Conservation (phyloP, 345 rosid genomes). For the Gossypium rotundifolium region DNA sequence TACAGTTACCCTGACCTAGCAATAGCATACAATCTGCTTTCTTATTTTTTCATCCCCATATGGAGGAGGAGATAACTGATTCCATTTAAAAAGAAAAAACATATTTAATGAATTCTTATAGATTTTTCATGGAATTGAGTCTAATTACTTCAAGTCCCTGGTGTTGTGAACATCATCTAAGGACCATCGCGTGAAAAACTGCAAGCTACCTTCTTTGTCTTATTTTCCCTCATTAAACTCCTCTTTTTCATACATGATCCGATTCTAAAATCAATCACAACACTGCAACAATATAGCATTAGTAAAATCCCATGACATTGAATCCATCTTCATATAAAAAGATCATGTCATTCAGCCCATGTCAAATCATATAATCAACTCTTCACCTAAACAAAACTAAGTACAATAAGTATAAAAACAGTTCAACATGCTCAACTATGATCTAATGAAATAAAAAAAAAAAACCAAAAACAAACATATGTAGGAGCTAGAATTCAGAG, state of each 20-base stretch:
- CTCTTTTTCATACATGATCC: neutral
- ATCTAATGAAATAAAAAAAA: neutral
- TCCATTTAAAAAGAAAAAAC: neutral
- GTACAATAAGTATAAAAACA: neutral
- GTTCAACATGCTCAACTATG: neutral
- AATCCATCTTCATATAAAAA: neutral
- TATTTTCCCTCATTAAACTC: neutral
- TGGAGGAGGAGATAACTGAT: neutral
- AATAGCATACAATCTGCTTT: neutral
- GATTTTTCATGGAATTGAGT: neutral
- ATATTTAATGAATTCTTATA: neutral
- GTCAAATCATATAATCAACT: neutral
- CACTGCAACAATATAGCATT: neutral
- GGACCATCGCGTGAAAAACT: neutral
- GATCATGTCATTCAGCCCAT: neutral
- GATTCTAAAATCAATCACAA: neutral
- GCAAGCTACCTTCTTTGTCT: neutral
- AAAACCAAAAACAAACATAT: neutral
- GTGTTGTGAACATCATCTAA: neutral
- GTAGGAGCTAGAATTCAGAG: neutral
- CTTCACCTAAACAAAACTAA: neutral
- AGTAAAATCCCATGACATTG: neutral
- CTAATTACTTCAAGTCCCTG: neutral
- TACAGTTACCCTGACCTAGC: neutral
- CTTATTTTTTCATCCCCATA: neutral